Evolutionary conservation across 345 rosid genomes (phyloP), one percentile per base, ranked within the genome.

Genomic region (Eucalyptus curtisii): DNA sequence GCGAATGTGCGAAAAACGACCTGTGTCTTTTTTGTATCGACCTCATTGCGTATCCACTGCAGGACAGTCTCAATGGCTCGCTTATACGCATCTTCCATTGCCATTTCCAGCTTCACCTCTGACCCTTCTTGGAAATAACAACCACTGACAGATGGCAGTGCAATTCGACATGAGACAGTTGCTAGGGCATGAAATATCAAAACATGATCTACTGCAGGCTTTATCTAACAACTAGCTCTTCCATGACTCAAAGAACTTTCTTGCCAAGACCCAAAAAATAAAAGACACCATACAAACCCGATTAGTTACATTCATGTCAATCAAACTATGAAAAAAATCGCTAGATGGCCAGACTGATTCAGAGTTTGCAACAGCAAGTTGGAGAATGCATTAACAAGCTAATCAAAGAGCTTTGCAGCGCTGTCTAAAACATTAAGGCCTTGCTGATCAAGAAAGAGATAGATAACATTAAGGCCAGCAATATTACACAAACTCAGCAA

Each of bases 1-100:
- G 99, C 96, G 86, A 94, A 95, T 64, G 99, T 94, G 47, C 99
- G 99, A 79, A 96, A 97, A 92, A 94, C 95, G 91, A 95, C 98
- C 87, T 92, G 95, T 10, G 97, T 96, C 94, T 93, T 96, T 93
- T 86, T 93, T 87, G 93, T 49, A 89, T 95, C 90, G 86, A 97
- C 97, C 91, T 95, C 94, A 48, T 90, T 89, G 49, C 90, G 91
- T 87, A 97, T 91, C 99, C 99, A 97, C 24, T 86, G 88, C 88
- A 94, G n/a, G 89, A 95, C 95, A 1, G 99, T 96, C 93, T 94
- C 93, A 80, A 95, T 87, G 87, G 99, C 94, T 92, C 92, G 91
- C 50, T 86, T 88, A 92, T 96, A 94, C 0, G 98, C 99, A 48
- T 92, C 89, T 61, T 95, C 96, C 44, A 93, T 91, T 61, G 87